Evolutionary conservation across 495 filamentous ascomycete genomes (phyloP), one percentile per base, ranked within the genome.

Genomic region (Penicillium angulare): DNA sequence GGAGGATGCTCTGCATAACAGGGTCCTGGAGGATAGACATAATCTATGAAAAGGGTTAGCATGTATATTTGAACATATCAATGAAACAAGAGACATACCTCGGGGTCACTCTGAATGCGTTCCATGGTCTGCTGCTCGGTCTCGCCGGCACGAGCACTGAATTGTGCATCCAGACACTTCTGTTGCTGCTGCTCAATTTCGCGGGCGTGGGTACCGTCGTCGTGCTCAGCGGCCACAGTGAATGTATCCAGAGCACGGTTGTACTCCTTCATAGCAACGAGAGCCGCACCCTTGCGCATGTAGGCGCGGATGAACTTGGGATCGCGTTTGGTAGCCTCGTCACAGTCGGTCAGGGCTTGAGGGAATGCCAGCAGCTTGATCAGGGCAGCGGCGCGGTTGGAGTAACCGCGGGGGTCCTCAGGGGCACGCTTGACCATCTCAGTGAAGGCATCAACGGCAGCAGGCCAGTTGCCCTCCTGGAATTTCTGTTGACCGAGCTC

Each of bases 371-470:
- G 86, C 17, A 99, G 78, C 76, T 99, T 99, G 71, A 95, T 88
- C 57, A 97, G 88, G 24, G 95, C 95, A 2, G 93, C 93, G 13
- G 93, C 93, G 60, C 95, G 90, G 77, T 99, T 99, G 65, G 86
- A 90, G 77, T 92, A 99, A 18, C 95, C 93, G 52, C 93, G 87
- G 24, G 95, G 88, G 65, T 99, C 93, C 2, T 92, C 79, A 15
- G 93, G 93, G 0, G 88, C 84, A 43, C 93, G 92, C 80, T 97
- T 97, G 66, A 86, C 87, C 93, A 97, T 97, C 80, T 99, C 93
- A 2, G 77, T 83, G 75, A 97, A 99, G 2, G 95, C 92, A 34
- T 89, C 91, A 18, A 99, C 92, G 22, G 93, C 93, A 33, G 81
- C 95, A 21, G 92, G 92, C 90, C 92, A 97, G 76, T 99, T 91